A percentile compares a stretch with the other conserved stretches of the same genome.
Evolutionary conservation across 2,329 filamentous ascomycete species (phyloP).

Genomic region (Fusarium multiceps): DNA sequence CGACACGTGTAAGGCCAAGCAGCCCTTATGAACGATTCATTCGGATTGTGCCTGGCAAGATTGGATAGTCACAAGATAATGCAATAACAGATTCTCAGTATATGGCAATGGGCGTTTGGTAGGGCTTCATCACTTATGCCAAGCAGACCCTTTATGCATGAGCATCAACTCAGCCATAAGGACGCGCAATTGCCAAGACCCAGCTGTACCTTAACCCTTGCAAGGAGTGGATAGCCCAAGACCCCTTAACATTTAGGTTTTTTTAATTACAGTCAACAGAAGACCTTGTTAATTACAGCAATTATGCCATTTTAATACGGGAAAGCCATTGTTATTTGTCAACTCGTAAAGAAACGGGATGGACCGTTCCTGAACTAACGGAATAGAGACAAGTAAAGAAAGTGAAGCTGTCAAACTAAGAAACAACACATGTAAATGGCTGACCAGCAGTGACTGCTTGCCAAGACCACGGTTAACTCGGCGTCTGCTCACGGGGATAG

Average conservation of each 20-base stretch:
- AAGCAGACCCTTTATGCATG: slow-evolving; percentile 30
- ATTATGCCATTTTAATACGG: not conserved
- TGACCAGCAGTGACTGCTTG: not conserved
- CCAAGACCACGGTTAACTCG: slow-evolving; percentile 40
- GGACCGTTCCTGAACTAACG: slow-evolving; percentile 4
- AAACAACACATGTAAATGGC: not conserved
- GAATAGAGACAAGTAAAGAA: not conserved
- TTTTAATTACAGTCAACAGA: not conserved
- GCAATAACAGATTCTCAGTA: too few species aligned
- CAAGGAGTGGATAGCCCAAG: slow-evolving; percentile 7
- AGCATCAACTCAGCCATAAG: slow-evolving; percentile 28
- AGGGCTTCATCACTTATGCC: not conserved
- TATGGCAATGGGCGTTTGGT: too few species aligned
- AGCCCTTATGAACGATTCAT: not conserved
- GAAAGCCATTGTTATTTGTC: not conserved
- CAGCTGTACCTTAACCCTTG: not conserved
- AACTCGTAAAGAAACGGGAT: not conserved
- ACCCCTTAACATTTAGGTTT: slow-evolving; percentile 5
- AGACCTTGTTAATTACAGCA: not conserved
- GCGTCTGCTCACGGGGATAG: slow-evolving; percentile 16
- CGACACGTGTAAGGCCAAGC: slow-evolving; percentile 4
- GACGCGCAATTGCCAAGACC: slow-evolving; percentile 38
- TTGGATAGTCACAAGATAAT: not conserved
- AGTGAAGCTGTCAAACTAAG: not conserved
- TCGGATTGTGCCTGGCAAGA: not conserved